A percentile compares a stretch with the other conserved stretches of the same genome.
phyloP scores from a whole-genome alignment of 805 yeast genomes.

The Ogataea pignaliae region DNA sequence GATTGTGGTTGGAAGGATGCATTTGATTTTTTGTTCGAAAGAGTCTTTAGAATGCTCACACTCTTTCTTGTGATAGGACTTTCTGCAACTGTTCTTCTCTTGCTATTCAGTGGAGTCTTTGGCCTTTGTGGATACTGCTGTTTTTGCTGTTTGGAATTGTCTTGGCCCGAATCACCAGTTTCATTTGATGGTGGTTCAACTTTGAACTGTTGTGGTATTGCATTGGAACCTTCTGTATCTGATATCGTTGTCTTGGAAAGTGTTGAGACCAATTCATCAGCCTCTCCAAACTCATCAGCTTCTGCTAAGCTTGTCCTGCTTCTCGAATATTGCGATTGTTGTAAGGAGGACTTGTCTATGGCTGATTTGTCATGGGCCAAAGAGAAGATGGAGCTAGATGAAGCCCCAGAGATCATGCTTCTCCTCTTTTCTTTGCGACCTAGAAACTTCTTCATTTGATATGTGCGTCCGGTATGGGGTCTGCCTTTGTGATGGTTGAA shows the following conservation, averaged over 20 bases:
- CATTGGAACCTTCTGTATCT: neutral
- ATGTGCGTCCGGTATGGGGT: too few relatives aligned
- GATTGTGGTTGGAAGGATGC: conserved; percentile 8
- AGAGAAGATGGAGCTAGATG: conserved; percentile 2
- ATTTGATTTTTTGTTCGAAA: conserved; percentile 14
- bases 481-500: too few relatives aligned
- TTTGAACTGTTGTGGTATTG: neutral
- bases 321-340: neutral
- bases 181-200: conserved; percentile 1
- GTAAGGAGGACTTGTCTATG: neutral
- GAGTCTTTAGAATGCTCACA: conserved; percentile 12
- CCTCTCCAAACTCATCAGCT: conserved; percentile 6
- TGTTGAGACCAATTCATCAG: conserved; percentile 1
- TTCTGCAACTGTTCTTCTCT: conserved; percentile 1
- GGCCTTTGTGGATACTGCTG: neutral
- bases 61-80: conserved; percentile 4
- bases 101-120: neutral
- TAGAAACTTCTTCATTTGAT: conserved; percentile 31
- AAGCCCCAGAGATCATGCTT: conserved; percentile 8
- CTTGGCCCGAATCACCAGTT: neutral
- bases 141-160: neutral
- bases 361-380: conserved; percentile 1
- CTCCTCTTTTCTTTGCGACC: conserved; percentile 25
- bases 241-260: neutral
- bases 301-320: conserved; percentile 5